These are phyloP conservation scores for Microsporum audouinii DNA, from an alignment of 2,329 filamentous ascomycete species.

Conservation along the genomic window DNA sequence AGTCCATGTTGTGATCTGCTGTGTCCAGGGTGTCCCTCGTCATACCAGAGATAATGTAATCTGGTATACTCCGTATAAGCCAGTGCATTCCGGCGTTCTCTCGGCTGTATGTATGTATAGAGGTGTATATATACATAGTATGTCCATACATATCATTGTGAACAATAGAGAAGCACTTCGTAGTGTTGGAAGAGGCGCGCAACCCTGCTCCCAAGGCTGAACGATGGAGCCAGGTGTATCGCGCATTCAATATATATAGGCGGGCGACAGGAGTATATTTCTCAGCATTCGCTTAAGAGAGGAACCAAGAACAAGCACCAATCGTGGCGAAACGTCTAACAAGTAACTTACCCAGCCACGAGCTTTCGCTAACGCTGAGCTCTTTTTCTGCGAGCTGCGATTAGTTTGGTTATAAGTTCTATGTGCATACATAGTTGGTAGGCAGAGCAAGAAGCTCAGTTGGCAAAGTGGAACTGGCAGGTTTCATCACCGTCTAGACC, in stretches of 20 bases:
- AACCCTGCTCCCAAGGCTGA: not conserved
- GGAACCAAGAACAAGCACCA: not conserved
- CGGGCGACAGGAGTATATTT: not conserved
- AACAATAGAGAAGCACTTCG: not conserved
- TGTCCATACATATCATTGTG: not conserved
- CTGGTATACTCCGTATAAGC: too few species aligned
- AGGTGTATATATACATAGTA: not conserved
- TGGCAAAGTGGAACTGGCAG: not conserved
- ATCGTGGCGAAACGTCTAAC: not conserved
- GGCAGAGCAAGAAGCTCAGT: not conserved
- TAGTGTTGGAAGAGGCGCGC: not conserved
- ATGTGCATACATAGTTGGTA: not conserved
- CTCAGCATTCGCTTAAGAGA: not conserved
- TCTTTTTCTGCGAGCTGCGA: not conserved
- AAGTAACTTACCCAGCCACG: not conserved
- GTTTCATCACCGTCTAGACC: not conserved
- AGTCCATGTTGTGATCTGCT: not conserved
- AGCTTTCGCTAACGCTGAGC: not conserved
- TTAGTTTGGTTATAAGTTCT: too few species aligned
- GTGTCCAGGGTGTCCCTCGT: not conserved
- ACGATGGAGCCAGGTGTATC: not conserved
- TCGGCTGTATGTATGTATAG: too few species aligned
- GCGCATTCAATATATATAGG: not conserved
- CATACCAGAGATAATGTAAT: not conserved
- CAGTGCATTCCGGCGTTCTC: too few species aligned